Conservation (phyloP, 495 filamentous ascomycete genomes). For the Podospora pseudoanserina region DNA sequence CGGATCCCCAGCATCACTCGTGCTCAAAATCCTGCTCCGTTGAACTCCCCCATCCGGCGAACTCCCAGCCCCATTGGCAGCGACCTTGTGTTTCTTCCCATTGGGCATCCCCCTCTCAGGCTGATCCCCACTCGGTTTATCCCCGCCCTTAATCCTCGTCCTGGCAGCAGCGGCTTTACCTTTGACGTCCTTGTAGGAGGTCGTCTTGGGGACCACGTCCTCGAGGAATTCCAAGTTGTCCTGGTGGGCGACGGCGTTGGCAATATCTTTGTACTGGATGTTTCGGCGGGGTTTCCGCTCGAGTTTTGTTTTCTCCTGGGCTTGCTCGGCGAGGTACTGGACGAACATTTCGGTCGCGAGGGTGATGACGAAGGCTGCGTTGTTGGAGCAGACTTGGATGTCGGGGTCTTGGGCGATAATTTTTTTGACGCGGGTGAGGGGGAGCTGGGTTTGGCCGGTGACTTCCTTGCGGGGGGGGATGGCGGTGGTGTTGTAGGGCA, state of each 20-base stretch:
- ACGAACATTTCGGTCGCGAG: conserved; percentile 96
- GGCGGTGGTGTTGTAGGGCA: conserved; percentile 87
- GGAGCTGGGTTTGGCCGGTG: conserved; percentile 79
- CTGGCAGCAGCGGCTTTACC: conserved; percentile 43
- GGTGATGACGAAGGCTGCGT: conserved; percentile 91
- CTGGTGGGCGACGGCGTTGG: conserved; percentile 79
- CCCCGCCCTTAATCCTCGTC: conserved; percentile 38
- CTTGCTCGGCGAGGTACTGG: conserved; percentile 81
- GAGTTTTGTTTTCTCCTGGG: conserved; percentile 79
- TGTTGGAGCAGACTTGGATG: conserved; percentile 78
- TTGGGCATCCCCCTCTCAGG: conserved; percentile 33
- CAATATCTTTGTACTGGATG: conserved; percentile 93
- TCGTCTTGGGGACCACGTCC: conserved; percentile 84
- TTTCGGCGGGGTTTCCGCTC: conserved; percentile 90
- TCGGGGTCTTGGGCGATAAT: conserved; percentile 88
- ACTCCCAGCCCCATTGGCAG: neutral
- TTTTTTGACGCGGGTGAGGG: conserved; percentile 86
- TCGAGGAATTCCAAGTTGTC: conserved; percentile 95
- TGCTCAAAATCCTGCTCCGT: conserved; percentile 15
- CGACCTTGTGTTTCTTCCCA: conserved; percentile 39
- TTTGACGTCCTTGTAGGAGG: conserved; percentile 76
- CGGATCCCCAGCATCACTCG: conserved; percentile 32
- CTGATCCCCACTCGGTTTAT: conserved; percentile 16
- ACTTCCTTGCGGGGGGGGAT: conserved; percentile 76
- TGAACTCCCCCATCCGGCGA: conserved; percentile 6